Percentiles rank a stretch among this genome's conserved stretches.
Conservation (phyloP, 2,329 filamentous ascomycete species). For the Trichocomaceae sp. region DNA sequence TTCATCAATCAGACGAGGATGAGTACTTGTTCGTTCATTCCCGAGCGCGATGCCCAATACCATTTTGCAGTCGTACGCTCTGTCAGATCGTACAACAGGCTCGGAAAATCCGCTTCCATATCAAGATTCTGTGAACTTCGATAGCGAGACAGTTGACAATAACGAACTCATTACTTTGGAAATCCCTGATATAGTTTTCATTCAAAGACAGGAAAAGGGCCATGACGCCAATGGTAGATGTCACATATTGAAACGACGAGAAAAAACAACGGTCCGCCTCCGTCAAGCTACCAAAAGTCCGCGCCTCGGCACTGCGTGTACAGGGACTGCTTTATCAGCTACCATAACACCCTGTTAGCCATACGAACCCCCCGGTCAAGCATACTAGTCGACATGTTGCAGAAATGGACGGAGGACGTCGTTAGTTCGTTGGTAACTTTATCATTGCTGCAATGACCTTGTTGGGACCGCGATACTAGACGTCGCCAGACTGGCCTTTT, state of each 20-base stretch:
- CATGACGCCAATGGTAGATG: neutral
- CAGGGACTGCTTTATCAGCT: neutral
- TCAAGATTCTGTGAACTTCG: neutral
- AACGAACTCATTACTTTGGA: neutral
- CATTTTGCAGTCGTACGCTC: neutral
- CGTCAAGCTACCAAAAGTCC: neutral
- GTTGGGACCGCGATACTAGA: neutral
- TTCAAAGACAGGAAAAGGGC: neutral
- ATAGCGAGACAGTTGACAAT: neutral
- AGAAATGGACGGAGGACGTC: neutral
- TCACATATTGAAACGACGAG: neutral
- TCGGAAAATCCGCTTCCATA: neutral
- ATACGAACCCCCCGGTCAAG: neutral
- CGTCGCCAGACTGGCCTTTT: neutral
- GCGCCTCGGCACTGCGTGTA: neutral
- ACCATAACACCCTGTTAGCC: neutral
- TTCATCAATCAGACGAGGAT: neutral
- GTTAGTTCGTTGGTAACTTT: neutral
- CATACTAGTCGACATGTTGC: neutral
- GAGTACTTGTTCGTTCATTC: neutral
- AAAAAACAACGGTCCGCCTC: neutral
- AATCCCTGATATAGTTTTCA: neutral
- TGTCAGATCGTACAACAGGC: neutral
- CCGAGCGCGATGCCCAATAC: neutral
- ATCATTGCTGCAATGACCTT: neutral